Base-by-base conservation (phyloP, 2,329 filamentous ascomycete genomes). In the Emmonsiellopsis sp. region DNA sequence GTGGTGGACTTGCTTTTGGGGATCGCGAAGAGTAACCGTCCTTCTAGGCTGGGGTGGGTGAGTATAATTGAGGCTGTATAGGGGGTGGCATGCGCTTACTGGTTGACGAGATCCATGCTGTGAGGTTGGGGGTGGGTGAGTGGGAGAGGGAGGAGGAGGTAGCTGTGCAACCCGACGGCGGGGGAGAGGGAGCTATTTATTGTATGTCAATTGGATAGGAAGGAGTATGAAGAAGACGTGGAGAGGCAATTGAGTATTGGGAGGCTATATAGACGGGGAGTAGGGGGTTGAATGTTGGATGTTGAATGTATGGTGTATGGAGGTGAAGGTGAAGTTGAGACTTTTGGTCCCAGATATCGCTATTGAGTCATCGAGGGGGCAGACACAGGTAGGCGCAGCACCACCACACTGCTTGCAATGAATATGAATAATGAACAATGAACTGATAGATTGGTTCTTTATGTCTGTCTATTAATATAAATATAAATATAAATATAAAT, bases 11-110 rank as follows among this genome's bases (percentile, higher is more conserved):
- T 76, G 91, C 89, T 98, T 77, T 98, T 98, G 57, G 93, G 93
- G n/a, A 98, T 89, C 57, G 93, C 93, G 69, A 98, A 96, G 58
- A 97, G 82, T 54, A 97, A 81, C 61, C 93, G 87, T 67, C 92
- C 91, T 78, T 93, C 89, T 68, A 96, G 80, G 76, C 90, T 95
- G 38, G 37, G 7, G 11, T 55, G 30, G 54, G 54, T 56, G 54
- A 53, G 45, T 31, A 45, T 54, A 31, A 11, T 31, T 50, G 11
- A 52, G 51, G 51, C 46, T 37, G 9, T 46, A 51, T 57, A 56
- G 49, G 13, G 11, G 34, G 46, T 47, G 32, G 45, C 51, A 60
- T 65, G 42, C 60, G 70, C 75, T 74, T 69, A 81, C 79, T 80
- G 78, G 67, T 83, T 82, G 55, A 83, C 80, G 55, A 83, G 74